Base-by-base conservation (phyloP, 2,329 filamentous ascomycete species). In the Aspergillus cejpii region DNA sequence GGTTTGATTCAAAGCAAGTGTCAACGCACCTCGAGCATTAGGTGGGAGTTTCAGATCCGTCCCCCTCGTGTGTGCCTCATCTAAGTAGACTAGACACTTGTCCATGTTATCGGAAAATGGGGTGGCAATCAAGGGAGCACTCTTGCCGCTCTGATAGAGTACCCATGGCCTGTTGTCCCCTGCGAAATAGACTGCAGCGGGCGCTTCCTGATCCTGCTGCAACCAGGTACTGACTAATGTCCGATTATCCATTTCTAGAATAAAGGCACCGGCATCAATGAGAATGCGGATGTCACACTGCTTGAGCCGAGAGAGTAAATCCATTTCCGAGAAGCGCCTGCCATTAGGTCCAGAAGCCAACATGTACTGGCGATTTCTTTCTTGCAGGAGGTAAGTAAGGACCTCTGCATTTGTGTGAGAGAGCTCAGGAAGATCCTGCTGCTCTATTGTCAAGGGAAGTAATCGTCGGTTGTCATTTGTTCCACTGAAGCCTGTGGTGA, bases 401-500 rank as follows among this genome's bases (percentile, higher is more conserved):
- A 85, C 82, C 37, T 81, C 74, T 0, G 81, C 81, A 45, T 81
- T 85, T 0, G 81, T 85, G 37, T 83, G 78, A 0, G 63, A 55
- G 0, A 85, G 68, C 0, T 68, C 61, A 0, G 70, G 64, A 0
- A 87, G 68, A 47, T 87, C 81, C 0, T 77, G 63, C 41, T 87
- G 82, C 15, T 67, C 60, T 15, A 87, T 78, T 0, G 72, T 79
- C n/a, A 80, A 59, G 0, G 84, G 84, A 0, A 87, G 62, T 26
- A 84, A 68, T 0, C 63, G 66, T 28, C 74, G 70, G 15, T 77
- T 80, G 55, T 87, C 84, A 36, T 85, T 87, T 0, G 84, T 87
- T 0, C 84, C 84, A 6, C 79, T 84, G 57, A 89, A 88, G 0
- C 84, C 84, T 0, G 82, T 85, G 0, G 81, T 84, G 1, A 74